Conservation (phyloP, 305 asterid genomes). For the Nicotiana rustica region DNA sequence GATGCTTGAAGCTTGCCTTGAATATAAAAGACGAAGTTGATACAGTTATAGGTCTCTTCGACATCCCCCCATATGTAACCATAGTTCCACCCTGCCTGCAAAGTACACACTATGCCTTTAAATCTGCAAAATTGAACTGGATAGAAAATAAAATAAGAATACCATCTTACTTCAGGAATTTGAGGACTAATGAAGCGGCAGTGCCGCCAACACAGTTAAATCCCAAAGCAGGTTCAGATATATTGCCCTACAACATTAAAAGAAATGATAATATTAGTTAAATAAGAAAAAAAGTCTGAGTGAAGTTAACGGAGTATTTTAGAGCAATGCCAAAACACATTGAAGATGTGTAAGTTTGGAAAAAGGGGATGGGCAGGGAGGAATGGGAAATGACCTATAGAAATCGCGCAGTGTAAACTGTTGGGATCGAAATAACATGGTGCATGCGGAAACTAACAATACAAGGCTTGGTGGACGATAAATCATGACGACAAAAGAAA, state of each 20-base stretch:
- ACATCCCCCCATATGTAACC: slow-evolving; percentile 99
- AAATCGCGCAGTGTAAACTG: slow-evolving; percentile 22
- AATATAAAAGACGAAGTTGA: slow-evolving; percentile 85
- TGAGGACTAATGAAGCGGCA: slow-evolving; percentile 87
- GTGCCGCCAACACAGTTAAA: slow-evolving; percentile 96
- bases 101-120: slow-evolving; percentile 24
- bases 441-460: too few species aligned
- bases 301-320: background rate
- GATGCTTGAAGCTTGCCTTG: slow-evolving; percentile 56
- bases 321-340: background rate
- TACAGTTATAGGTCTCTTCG: slow-evolving; percentile 86
- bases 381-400: slow-evolving; percentile 17
- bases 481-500: too few species aligned
- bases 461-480: too few species aligned
- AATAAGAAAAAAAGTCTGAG: background rate
- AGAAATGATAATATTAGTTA: background rate
- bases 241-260: slow-evolving; percentile 57
- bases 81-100: slow-evolving; percentile 87
- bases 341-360: slow-evolving; percentile 7
- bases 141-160: slow-evolving; percentile 27
- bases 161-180: slow-evolving; percentile 72
- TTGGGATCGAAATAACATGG: too few species aligned
- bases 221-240: slow-evolving; percentile 85
- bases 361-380: background rate
- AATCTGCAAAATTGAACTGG: slow-evolving; percentile 22